Base-by-base conservation (phyloP, 129 eudicot genomes). In the Pittosporum tobira region DNA sequence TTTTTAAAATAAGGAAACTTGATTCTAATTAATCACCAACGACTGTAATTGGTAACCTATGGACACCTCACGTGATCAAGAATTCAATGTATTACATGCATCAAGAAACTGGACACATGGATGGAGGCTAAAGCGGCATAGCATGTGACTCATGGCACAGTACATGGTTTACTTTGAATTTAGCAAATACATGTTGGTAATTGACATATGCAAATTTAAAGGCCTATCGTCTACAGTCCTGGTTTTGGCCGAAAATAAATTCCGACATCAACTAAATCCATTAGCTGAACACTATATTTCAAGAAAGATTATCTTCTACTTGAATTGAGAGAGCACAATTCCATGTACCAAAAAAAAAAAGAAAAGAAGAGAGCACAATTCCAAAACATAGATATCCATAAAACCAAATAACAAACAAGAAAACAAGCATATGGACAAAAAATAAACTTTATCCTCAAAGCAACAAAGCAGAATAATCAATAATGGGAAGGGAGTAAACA, bases 381-480 rank as follows among this genome's bases (percentile, higher is more conserved):
- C 23, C 3, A 28, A 28, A 26, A 9, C 21, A 9, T 15, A 0
- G 34, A 16, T 12, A 28, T 15, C 8, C 24, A 5, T 22, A 56
- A 56, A 11, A 23, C 38, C 23, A 42, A 42, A 49, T 24, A 24
- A 48, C 24, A 36, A 55, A 24, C 24, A 46, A 67, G 50, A 28
- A 34, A 66, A 36, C 5, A 23, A 3, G 46, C 45, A 60, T 60
- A 28, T 21, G 10, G 44, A 12, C 66, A 48, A 23, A 18, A 20
- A 26, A 37, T 8, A 15, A 51, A 49, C 52, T n/a, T n/a, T n/a
- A n/a, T n/a, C n/a, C n/a, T n/a, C n/a, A n/a, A n/a, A n/a, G n/a
- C 62, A 53, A 53, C 42, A 25, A 10, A 20, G 62, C 43, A 51
- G 37, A 43, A 38, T 44, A 70, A 44, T 23, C 23, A 43, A 38